A percentile compares a stretch with the other conserved stretches of the same genome.
phyloP scores from a whole-genome alignment of 73 alveolate genomes.

The Effrenium voratum region DNA sequence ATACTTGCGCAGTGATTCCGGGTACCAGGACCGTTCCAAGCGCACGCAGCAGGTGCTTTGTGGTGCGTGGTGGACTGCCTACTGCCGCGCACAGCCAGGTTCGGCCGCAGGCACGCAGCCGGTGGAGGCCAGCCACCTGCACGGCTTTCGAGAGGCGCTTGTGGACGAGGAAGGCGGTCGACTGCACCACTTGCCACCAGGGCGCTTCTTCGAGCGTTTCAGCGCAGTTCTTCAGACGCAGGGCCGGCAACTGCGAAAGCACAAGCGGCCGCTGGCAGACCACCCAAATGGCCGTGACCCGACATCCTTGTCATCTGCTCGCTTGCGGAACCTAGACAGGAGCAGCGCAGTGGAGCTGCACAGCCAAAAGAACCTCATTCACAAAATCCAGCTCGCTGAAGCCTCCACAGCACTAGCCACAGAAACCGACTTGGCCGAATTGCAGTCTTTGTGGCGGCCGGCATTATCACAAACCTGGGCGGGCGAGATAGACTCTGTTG shows the following conservation, averaged over 20 bases:
- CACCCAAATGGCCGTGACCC: background rate
- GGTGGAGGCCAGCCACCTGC: background rate
- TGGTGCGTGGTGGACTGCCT: background rate
- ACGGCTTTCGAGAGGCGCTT: background rate
- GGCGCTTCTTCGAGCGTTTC: background rate
- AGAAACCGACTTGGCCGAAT: background rate
- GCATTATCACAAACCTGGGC: background rate
- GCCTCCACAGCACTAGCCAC: background rate
- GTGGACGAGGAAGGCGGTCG: background rate
- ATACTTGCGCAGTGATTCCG: too few relatives aligned
- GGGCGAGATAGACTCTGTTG: too few relatives aligned
- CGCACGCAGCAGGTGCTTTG: background rate
- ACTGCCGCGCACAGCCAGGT: background rate
- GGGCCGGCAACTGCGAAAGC: background rate
- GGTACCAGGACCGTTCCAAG: too few relatives aligned
- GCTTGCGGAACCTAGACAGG: background rate
- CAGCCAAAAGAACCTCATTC: background rate
- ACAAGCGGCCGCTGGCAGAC: background rate
- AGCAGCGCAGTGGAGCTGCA: background rate
- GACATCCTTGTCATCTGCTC: background rate
- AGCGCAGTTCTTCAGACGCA: background rate
- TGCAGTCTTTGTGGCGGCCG: background rate
- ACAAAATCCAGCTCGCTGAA: background rate
- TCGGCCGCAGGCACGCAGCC: background rate
- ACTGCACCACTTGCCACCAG: background rate